Base-by-base conservation (phyloP, 2,329 filamentous ascomycete genomes). In the Aureobasidium pullulans region DNA sequence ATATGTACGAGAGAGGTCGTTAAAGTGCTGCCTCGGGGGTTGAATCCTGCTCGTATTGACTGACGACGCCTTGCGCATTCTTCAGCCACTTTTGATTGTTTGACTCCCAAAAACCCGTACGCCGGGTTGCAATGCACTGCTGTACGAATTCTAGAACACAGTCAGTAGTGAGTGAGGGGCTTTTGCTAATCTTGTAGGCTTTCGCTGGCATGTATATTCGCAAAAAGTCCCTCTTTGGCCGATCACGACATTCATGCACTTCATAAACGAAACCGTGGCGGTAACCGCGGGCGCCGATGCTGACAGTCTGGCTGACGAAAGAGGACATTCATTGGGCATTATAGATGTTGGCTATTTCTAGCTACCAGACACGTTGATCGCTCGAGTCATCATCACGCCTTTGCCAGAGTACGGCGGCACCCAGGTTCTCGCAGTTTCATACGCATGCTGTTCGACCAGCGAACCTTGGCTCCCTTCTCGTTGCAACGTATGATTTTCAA, bases 361-460 rank as follows among this genome's bases (percentile, higher is more conserved):
- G 13, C 23, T 29, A 13, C 5, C 42, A 28, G 50, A 32, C 28
- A 57, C 54, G 4, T 40, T 31, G 8, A 57, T 32, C 34, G 42
- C 42, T 15, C 54, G 34, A 40, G 54, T 57, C 54, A 57, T 57
- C 54, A 57, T 57, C 32, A 57, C 42, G 9, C 54, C 43, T 28
- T 47, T 48, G 32, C 43, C 54, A n/a, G 42, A 47, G n/a, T 57
- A 57, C 5, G 29, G 39, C 13, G 52, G 52, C 19, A 31, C 31
- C 40, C 40, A 56, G n/a, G 39, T 36, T 16, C 40, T 56, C 28
- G 52, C 39, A n/a, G 52, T 46, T 19, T 56, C 52, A 16, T 56
- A 56, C n/a, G 16, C 29, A n/a, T 56, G 40, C 31, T 56, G 52
- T 13, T 46, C 52, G 40, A 56, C 52, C 52, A 56, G 40, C 40